Conservation (phyloP, 106 monocot genomes). For the Allium sativum region DNA sequence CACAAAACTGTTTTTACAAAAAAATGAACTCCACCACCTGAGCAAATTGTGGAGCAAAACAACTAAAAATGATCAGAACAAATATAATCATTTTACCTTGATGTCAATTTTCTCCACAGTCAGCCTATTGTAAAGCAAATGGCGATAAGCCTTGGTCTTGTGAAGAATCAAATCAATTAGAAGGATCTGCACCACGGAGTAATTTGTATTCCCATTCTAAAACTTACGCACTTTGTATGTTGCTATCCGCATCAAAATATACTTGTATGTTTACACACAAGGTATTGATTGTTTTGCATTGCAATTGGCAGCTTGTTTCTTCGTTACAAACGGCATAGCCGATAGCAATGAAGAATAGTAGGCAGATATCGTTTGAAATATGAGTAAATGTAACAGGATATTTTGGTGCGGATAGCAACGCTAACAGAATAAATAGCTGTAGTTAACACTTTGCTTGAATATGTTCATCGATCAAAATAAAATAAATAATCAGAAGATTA, state of each 20-base stretch:
- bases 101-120: conserved; percentile 12
- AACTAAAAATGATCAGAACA: too few relatives aligned
- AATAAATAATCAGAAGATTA: conserved; percentile 3
- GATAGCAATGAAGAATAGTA: not conserved
- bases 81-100: conserved; percentile 19
- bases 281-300: too few relatives aligned
- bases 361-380: not conserved
- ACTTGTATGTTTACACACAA: not conserved
- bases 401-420: not conserved
- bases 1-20: too few relatives aligned
- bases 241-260: not conserved
- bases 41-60: too few relatives aligned
- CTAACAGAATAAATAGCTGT: not conserved
- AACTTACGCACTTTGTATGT: too few relatives aligned
- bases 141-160: conserved; percentile 84
- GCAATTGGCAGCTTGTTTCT: too few relatives aligned
- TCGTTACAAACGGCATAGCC: not conserved
- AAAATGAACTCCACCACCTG: too few relatives aligned
- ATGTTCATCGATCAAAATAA: too few relatives aligned
- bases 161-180: conserved; percentile 94
- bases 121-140: conserved; percentile 73
- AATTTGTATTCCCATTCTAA: not conserved
- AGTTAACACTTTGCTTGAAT: too few relatives aligned
- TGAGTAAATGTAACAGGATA: not conserved
- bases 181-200: not conserved